Conservation (phyloP, 441 rosid species). For the Croton setiger region DNA sequence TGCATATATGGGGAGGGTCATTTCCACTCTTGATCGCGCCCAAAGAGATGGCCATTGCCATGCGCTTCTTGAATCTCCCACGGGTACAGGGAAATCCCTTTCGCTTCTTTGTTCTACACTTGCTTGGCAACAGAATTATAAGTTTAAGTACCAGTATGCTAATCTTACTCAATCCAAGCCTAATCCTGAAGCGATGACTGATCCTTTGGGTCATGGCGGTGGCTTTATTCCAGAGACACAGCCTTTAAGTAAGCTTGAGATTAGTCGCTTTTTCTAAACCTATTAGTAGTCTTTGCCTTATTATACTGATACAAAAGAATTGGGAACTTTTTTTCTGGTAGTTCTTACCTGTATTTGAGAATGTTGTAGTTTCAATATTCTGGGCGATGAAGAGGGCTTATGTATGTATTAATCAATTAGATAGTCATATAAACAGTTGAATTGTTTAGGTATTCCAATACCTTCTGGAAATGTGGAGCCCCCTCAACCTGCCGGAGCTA, state of each 20-base stretch:
- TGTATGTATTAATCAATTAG: too few species aligned
- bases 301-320: background rate
- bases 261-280: slow-evolving; percentile 10
- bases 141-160: slow-evolving; percentile 35
- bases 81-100: slow-evolving; percentile 97
- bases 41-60: slow-evolving; percentile 80
- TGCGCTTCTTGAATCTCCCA: slow-evolving; percentile 93
- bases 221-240: slow-evolving; percentile 85
- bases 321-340: background rate
- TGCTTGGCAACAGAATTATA: slow-evolving; percentile 81
- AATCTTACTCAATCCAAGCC: slow-evolving; percentile 45
- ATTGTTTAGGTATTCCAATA: slow-evolving; percentile 32
- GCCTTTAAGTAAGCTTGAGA: slow-evolving; percentile 52
- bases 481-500: slow-evolving; percentile 34
- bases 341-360: background rate
- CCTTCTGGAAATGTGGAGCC: slow-evolving; percentile 34
- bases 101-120: slow-evolving; percentile 92
- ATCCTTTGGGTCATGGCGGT: slow-evolving; percentile 82
- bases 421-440: too few species aligned
- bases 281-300: background rate
- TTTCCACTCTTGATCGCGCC: slow-evolving; percentile 89
- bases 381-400: background rate
- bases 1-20: slow-evolving; percentile 92
- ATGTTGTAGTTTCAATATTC: background rate
- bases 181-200: slow-evolving; percentile 60